Conservation (phyloP, 441 rosid species). For the Brassica hybrid region DNA sequence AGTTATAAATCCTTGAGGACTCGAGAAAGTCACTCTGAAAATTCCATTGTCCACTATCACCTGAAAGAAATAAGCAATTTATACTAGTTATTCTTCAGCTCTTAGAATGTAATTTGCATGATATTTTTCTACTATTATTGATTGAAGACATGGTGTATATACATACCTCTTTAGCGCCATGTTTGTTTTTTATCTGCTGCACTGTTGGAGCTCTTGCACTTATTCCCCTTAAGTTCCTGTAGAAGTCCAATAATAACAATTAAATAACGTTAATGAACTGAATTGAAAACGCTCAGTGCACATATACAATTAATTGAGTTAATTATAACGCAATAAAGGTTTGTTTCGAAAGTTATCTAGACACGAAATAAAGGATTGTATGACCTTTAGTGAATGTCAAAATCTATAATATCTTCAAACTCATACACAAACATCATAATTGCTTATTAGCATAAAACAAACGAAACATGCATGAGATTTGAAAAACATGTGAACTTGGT, state of each 20-base stretch:
- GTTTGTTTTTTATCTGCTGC: conserved; percentile 20
- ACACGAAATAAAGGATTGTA: not conserved
- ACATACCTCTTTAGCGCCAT: conserved; percentile 34
- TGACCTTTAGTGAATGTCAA: not conserved
- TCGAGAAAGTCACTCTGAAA: conserved; percentile 56
- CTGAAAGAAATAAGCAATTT: conserved; percentile 26
- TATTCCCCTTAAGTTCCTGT: conserved; percentile 26
- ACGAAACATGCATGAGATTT: conserved; percentile 22
- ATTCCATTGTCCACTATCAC: conserved; percentile 62
- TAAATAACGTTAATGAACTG: conserved; percentile 17
- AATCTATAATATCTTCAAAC: conserved; percentile 9
- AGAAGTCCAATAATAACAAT: not conserved
- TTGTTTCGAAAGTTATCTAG: conserved; percentile 10
- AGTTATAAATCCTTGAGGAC: conserved; percentile 49
- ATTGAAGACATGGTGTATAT: not conserved
- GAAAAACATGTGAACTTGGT: conserved; percentile 24
- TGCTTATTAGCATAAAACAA: not conserved
- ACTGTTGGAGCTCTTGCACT: conserved; percentile 35
- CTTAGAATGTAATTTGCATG: not conserved
- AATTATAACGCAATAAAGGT: conserved; percentile 26
- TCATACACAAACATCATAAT: conserved; percentile 17
- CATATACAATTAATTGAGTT: not conserved
- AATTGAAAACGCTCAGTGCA: conserved; percentile 21
- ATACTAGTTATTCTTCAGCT: not conserved
- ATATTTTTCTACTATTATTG: not conserved